Percentiles rank a stretch among this genome's conserved stretches.
Conservation (phyloP, 2,329 filamentous ascomycete genomes). For the Ceratocystis diversiconidia region DNA sequence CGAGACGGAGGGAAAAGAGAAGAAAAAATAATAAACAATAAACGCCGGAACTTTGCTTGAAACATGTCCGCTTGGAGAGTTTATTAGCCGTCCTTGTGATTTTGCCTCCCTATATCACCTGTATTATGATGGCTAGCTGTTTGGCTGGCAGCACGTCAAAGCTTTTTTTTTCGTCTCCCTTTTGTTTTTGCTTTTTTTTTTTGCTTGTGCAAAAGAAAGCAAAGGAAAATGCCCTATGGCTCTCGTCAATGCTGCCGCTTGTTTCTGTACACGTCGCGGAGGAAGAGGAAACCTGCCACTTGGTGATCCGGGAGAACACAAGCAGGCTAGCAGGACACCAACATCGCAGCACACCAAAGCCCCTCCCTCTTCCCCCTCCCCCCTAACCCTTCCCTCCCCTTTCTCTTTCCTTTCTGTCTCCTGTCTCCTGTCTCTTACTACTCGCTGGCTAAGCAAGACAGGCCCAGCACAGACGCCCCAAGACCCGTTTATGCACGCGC, state of each 20-base stretch:
- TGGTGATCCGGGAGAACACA: background rate
- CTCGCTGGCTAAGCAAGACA: background rate
- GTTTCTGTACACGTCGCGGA: background rate
- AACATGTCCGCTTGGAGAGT: background rate
- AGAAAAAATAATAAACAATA: background rate
- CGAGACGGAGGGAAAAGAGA: background rate
- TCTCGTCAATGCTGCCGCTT: too few species aligned
- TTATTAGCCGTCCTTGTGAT: background rate
- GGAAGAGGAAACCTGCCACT: conserved; percentile 1
- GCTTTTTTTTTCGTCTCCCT: background rate
- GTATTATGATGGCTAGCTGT: background rate
- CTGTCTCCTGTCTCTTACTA: too few species aligned
- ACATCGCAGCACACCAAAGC: background rate
- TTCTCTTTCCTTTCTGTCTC: too few species aligned
- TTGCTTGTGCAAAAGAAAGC: background rate
- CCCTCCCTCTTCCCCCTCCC: too few species aligned
- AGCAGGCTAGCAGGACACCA: background rate
- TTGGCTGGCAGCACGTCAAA: background rate
- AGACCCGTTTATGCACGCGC: background rate
- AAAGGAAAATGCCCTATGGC: too few species aligned
- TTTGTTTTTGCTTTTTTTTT: background rate
- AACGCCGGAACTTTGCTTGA: background rate
- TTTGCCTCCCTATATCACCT: background rate
- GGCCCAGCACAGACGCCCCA: background rate
- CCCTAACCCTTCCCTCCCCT: too few species aligned